Evolutionary conservation across 768 basidiomycete species (phyloP).

Genomic region (Boletales sp.): DNA sequence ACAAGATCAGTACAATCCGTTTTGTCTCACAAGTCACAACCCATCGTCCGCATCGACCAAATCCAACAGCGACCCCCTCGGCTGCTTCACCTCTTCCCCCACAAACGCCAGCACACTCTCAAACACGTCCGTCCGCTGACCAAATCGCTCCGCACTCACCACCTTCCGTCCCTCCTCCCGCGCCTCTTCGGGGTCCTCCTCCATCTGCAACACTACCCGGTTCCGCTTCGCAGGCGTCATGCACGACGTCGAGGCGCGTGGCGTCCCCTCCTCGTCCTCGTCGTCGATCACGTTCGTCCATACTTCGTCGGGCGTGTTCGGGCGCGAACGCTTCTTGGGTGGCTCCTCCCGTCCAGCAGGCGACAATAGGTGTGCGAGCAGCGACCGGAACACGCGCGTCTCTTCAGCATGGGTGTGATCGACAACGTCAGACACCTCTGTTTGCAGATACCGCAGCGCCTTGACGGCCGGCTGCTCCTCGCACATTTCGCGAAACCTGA

Average conservation of each 20-base stretch:
- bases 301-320: slow-evolving; percentile 26
- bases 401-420: slow-evolving; percentile 64
- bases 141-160: slow-evolving; percentile 48
- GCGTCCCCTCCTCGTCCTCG: slow-evolving; percentile 19
- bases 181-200: slow-evolving; percentile 29
- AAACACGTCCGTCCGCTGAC: slow-evolving; percentile 67
- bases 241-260: background rate
- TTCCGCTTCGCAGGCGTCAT: slow-evolving; percentile 14
- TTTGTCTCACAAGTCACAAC: slow-evolving; percentile 6
- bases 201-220: slow-evolving; percentile 21
- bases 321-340: no score
- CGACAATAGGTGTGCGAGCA: slow-evolving; percentile 61
- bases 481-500: slow-evolving; percentile 82
- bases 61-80: slow-evolving; percentile 58
- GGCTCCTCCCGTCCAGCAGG: slow-evolving; percentile 17
- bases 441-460: slow-evolving; percentile 70
- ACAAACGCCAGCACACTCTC: slow-evolving; percentile 64
- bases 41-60: slow-evolving; percentile 45
- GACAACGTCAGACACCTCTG: slow-evolving; percentile 65
- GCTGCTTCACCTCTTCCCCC: slow-evolving; percentile 62
- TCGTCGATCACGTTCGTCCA: slow-evolving; percentile 41
- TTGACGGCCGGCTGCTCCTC: slow-evolving; percentile 53
- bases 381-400: slow-evolving; percentile 56
- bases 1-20: no score
- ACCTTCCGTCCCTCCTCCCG: slow-evolving; percentile 28